A percentile compares a stretch with the other conserved stretches of the same genome.
These are phyloP conservation scores for Hyphodiscus sp. DNA, from an alignment of 2,329 filamentous ascomycete species.

Conservation along the genomic window DNA sequence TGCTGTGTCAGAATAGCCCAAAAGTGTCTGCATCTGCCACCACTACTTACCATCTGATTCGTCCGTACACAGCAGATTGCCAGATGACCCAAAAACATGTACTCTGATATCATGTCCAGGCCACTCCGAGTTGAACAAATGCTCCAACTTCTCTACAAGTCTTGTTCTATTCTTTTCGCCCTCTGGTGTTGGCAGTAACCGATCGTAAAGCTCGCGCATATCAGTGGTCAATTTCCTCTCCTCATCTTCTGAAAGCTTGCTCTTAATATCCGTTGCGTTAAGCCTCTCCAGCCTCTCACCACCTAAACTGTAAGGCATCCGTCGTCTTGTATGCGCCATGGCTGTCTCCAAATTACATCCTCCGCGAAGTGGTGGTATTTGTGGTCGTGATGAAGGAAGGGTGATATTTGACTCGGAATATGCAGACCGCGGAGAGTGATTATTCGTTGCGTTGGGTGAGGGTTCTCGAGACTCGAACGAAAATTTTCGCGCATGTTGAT, in stretches of 20 bases:
- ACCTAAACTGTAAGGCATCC: constrained; percentile 91
- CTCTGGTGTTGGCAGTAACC: constrained; percentile 73
- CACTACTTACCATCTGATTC: constrained; percentile 83
- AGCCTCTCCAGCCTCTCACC: constrained; percentile 68
- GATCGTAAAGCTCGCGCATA: constrained; percentile 78
- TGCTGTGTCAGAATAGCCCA: constrained; percentile 6
- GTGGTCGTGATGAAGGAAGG: constrained; percentile 56
- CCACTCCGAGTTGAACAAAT: constrained; percentile 84
- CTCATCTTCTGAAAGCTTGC: constrained; percentile 62
- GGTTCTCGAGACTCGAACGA: constrained; percentile 73
- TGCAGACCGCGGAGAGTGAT: constrained; percentile 81
- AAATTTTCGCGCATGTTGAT: constrained; percentile 79
- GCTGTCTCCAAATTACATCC: constrained; percentile 87
- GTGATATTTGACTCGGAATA: constrained; percentile 82
- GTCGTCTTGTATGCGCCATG: constrained; percentile 70
- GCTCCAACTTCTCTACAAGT: constrained; percentile 82
- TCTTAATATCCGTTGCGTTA: constrained; percentile 66
- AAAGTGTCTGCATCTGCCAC: background rate
- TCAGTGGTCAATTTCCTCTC: constrained; percentile 71
- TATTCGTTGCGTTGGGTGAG: constrained; percentile 69
- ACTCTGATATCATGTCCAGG: constrained; percentile 85
- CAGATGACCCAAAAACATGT: constrained; percentile 95
- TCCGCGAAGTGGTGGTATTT: constrained; percentile 50
- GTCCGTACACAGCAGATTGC: constrained; percentile 88
- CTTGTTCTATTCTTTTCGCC: constrained; percentile 69